Evolutionary conservation across 1,284 basidiomycete species (phyloP).

Genomic region (Malassezia furfur): DNA sequence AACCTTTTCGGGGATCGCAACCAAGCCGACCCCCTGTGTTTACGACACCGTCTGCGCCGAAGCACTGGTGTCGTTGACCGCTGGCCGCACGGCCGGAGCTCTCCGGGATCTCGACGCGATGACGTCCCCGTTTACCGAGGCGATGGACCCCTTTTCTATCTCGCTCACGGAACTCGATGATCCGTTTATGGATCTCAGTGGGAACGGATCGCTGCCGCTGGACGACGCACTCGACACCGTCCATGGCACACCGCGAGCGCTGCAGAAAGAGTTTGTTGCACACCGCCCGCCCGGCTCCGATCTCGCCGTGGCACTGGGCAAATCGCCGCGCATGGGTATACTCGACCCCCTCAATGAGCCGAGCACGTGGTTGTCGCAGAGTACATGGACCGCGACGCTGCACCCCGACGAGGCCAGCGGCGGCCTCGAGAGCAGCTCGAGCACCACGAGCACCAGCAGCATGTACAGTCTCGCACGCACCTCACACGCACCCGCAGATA

Average conservation of each 20-base stretch:
- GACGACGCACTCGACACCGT: constrained; percentile 5
- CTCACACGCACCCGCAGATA: not conserved
- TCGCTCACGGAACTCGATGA: constrained; percentile 5
- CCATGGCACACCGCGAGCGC: not conserved
- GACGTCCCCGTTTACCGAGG: not conserved
- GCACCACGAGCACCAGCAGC: constrained; percentile 10
- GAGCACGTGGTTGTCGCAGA: not conserved
- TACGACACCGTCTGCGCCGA: too few species aligned
- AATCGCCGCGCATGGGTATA: not conserved
- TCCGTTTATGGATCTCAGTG: not conserved
- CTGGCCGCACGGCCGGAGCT: not conserved
- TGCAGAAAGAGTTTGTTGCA: not conserved
- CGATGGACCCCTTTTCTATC: not conserved
- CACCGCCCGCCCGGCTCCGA: not conserved
- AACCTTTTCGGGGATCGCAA: too few species aligned
- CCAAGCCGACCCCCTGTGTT: too few species aligned
- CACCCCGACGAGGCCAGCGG: constrained; percentile 8
- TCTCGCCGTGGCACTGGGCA: not conserved
- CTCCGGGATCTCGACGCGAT: not conserved
- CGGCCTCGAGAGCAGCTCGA: constrained; percentile 13
- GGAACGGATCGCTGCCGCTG: not conserved
- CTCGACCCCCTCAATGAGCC: not conserved
- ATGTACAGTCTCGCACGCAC: constrained; percentile 1
- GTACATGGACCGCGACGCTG: not conserved
- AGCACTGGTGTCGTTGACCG: too few species aligned